These are phyloP conservation scores for Brassica carinata DNA, from an alignment of 345 rosid species.

Conservation along the genomic window DNA sequence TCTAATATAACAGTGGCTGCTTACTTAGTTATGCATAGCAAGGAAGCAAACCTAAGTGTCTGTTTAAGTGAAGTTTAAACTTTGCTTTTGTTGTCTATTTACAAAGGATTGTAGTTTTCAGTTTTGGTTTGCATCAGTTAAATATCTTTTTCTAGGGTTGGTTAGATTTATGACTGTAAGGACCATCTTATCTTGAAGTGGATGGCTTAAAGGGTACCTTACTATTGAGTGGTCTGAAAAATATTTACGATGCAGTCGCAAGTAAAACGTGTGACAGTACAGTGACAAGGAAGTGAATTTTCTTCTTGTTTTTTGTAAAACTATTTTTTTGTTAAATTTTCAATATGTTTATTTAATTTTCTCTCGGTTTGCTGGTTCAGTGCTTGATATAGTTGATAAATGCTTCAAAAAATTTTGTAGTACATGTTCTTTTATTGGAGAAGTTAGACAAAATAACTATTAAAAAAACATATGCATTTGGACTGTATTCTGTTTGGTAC, in stretches of 20 bases:
- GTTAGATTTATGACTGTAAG: neutral
- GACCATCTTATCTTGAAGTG: conserved; percentile 14
- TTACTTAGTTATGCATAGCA: neutral
- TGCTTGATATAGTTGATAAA: neutral
- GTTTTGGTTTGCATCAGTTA: conserved; percentile 6
- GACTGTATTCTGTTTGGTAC: neutral
- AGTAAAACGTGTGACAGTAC: conserved; percentile 3
- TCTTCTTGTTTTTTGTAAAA: neutral
- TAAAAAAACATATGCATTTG: neutral
- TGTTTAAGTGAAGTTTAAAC: conserved; percentile 14
- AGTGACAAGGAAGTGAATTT: neutral
- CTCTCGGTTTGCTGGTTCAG: neutral
- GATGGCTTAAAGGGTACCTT: neutral
- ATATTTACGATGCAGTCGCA: neutral
- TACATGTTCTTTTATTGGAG: neutral
- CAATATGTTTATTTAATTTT: neutral
- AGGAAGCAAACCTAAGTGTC: conserved; percentile 13
- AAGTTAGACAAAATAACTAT: neutral
- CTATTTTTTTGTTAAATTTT: neutral
- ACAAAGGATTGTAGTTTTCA: neutral
- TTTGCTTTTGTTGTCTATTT: conserved; percentile 11
- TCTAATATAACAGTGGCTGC: conserved; percentile 16
- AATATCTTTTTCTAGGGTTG: neutral
- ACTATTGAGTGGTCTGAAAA: conserved; percentile 8
- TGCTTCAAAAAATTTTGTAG: neutral